A percentile compares a stretch with the other conserved stretches of the same genome.
phyloP scores from a whole-genome alignment of 176 grass and related monocot genomes.

The Thinopyrum elongatum region DNA sequence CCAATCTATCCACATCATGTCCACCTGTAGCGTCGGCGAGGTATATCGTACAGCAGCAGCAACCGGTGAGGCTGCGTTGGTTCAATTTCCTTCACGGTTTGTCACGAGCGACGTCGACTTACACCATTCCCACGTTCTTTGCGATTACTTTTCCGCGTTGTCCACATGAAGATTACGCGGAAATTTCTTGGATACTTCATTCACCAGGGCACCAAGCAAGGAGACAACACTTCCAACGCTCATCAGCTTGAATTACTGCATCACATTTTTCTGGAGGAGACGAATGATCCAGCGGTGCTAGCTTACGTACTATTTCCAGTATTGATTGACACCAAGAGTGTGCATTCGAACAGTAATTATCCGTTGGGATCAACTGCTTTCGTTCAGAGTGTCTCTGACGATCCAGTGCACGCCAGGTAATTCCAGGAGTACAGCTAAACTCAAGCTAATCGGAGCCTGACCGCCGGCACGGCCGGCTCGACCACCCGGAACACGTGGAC shows the following conservation, averaged over 20 bases:
- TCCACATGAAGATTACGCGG: background rate
- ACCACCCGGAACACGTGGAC: constrained; percentile 69
- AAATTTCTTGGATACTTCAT: background rate
- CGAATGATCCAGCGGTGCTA: too few species aligned
- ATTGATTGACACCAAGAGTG: too few species aligned
- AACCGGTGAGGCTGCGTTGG: background rate
- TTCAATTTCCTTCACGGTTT: background rate
- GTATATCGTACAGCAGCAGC: background rate
- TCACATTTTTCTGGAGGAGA: too few species aligned
- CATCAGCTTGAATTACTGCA: too few species aligned
- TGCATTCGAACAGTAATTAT: too few species aligned
- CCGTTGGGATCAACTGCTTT: background rate
- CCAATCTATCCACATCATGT: background rate
- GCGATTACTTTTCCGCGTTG: background rate
- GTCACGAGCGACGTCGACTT: constrained; percentile 3
- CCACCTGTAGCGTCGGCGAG: background rate
- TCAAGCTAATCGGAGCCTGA: constrained; percentile 38
- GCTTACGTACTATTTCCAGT: too few species aligned
- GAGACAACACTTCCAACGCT: too few species aligned
- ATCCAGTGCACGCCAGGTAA: background rate
- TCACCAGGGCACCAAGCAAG: too few species aligned
- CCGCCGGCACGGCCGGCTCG: constrained; percentile 31
- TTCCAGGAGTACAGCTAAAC: too few species aligned
- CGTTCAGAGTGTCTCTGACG: background rate
- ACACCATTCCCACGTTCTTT: constrained; percentile 4